Base-by-base conservation (phyloP, 2,329 filamentous ascomycete species). In the Dendryphion nanum region DNA sequence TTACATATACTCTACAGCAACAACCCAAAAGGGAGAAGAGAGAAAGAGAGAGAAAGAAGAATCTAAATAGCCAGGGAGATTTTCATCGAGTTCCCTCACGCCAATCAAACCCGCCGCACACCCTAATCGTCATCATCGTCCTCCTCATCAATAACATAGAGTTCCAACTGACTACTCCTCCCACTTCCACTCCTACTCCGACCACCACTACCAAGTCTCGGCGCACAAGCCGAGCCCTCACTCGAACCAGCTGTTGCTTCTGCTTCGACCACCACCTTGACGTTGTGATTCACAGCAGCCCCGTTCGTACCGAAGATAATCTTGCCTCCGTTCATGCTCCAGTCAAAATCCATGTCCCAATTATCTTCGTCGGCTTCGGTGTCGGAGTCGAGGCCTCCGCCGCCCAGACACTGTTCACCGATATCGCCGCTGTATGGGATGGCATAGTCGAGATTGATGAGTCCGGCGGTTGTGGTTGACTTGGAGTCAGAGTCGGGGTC, bases 91-190 rank as follows among this genome's bases (percentile, higher is more conserved):
- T 26, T 26, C 23, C 23, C 23, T 26, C 10, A 8, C 23, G 23
- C 10, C 23, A n/a, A 26, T n/a, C 23, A 2, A 2, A 26, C 23
- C 2, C 23, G 10, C 23, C 23, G 10, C 10, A 10, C 23, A 2
- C 23, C 23, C 3, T n/a, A n/a, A 24, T 16, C 38, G n/a, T 18
- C 28, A 6, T 18, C 33, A 16, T 37, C 39, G 2, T 40, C 41
- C 36, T 37, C 40, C n/a, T 45, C 44, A 34, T 55, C 51, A 31
- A 57, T 33, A 18, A 56, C 34, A 44, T 53, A 56, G n/a, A 56
- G 18, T 18, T 33, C 37, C 34, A 40, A 37, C 7, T 35, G 30
- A n/a, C 35, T 14, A 15, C 14, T 14, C 3, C 16, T 16, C 24
- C 13, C 28, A 8, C 23, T 26, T n/a, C n/a, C 23, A 26, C 23